Evolutionary conservation across 306 rosid species (phyloP).

Genomic region (Lupinus albus): DNA sequence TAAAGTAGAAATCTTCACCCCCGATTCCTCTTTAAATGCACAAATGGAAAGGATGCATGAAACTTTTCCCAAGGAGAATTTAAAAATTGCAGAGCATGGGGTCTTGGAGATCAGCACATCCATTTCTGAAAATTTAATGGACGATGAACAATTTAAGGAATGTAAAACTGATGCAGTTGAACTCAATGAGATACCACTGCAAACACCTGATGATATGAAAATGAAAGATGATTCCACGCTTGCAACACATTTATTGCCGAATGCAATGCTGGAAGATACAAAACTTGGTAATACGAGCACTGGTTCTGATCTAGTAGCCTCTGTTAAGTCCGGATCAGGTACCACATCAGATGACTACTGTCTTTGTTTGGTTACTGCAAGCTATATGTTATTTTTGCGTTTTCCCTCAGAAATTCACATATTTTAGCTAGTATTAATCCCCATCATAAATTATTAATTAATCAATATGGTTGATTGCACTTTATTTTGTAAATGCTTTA

Average conservation of each 20-base stretch:
- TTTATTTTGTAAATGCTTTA: background rate
- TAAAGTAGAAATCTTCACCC: conserved; percentile 38
- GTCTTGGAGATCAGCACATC: too few relatives aligned
- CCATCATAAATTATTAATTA: background rate
- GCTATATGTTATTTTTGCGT: background rate
- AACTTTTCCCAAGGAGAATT: too few relatives aligned
- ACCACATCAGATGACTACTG: background rate
- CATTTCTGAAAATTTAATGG: too few relatives aligned
- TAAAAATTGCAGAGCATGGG: too few relatives aligned
- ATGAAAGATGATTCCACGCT: too few relatives aligned
- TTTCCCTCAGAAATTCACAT: background rate
- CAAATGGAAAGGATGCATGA: background rate
- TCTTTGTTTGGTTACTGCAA: conserved; percentile 24
- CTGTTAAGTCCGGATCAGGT: conserved; percentile 54
- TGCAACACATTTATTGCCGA: too few relatives aligned
- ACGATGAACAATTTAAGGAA: too few relatives aligned
- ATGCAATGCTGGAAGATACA: too few relatives aligned
- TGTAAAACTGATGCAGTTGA: too few relatives aligned
- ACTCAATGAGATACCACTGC: too few relatives aligned
- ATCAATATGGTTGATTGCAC: conserved; percentile 3
- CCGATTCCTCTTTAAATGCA: conserved; percentile 38
- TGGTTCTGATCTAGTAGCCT: conserved; percentile 33
- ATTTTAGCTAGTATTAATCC: conserved; percentile 2
- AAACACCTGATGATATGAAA: too few relatives aligned
- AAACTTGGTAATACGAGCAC: conserved; percentile 18